Percentiles rank a stretch among this genome's conserved stretches.
Conservation (phyloP, 208 protist species). For the Trypanosoma rangeli region DNA sequence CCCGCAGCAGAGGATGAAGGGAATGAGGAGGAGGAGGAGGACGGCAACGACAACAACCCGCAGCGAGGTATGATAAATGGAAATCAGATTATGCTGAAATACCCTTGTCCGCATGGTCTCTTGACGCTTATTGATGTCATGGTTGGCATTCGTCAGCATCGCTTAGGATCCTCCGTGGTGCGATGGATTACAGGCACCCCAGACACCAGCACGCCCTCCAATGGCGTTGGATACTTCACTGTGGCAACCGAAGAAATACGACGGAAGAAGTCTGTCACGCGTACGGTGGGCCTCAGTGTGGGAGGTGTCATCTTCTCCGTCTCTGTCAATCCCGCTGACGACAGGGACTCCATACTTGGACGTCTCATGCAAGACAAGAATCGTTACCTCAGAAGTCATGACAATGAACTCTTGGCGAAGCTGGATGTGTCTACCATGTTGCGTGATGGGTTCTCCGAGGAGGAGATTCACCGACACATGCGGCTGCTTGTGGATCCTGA, state of each 20-base stretch:
- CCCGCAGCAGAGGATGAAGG: background rate
- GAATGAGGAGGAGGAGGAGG: background rate
- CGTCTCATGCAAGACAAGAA: conserved; percentile 21
- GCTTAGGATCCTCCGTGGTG: conserved; percentile 39
- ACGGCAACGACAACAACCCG: conserved; percentile 16
- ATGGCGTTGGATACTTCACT: conserved; percentile 44
- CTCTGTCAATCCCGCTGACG: conserved; percentile 46
- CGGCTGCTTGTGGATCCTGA: conserved; percentile 41
- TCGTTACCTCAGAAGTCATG: background rate
- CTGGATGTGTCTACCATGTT: conserved; percentile 30
- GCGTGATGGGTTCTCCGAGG: conserved; percentile 36
- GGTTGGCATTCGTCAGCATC: conserved; percentile 50
- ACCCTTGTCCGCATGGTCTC: conserved; percentile 49
- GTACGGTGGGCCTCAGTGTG: conserved; percentile 58
- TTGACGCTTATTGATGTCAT: conserved; percentile 64
- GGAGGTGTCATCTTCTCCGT: conserved; percentile 51
- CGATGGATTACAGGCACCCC: conserved; percentile 56
- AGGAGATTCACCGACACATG: conserved; percentile 35
- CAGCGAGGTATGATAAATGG: background rate
- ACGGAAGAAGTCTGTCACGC: conserved; percentile 55
- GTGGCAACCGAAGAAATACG: conserved; percentile 51
- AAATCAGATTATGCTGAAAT: conserved; percentile 50
- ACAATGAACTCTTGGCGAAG: conserved; percentile 1
- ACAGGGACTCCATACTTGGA: conserved; percentile 28
- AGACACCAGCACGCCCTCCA: conserved; percentile 3